A percentile compares a stretch with the other conserved stretches of the same genome.
These are phyloP conservation scores for Clonostachys byssicola DNA, from an alignment of 2,329 filamentous ascomycete genomes.

Conservation along the genomic window DNA sequence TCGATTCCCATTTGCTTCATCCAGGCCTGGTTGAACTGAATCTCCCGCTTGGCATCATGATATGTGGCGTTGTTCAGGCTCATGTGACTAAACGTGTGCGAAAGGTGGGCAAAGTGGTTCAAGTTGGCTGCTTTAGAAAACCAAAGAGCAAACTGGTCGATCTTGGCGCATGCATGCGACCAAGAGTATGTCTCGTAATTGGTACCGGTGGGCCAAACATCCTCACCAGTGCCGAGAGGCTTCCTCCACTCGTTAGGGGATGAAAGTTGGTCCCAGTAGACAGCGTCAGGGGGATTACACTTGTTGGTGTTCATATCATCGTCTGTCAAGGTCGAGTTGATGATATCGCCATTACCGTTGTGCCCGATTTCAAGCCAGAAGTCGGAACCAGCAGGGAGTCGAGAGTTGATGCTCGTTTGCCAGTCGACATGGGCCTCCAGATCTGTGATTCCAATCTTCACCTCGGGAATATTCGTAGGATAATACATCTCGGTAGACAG, in stretches of 20 bases:
- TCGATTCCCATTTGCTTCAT: conserved; percentile 46
- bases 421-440: conserved; percentile 40
- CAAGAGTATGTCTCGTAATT: conserved; percentile 46
- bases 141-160: conserved; percentile 49
- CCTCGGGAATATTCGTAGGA: conserved; percentile 37
- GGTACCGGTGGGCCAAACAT: conserved; percentile 37
- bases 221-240: conserved; percentile 42
- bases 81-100: conserved; percentile 58
- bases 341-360: conserved; percentile 43
- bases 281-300: conserved; percentile 33
- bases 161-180: conserved; percentile 38
- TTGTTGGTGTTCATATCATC: conserved; percentile 28
- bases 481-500: conserved; percentile 44
- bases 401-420: conserved; percentile 32
- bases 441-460: conserved; percentile 42
- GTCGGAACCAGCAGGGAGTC: conserved; percentile 43
- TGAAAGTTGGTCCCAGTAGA: conserved; percentile 37
- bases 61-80: conserved; percentile 58
- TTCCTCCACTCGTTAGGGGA: conserved; percentile 39
- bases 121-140: conserved; percentile 41
- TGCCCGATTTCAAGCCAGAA: conserved; percentile 51
- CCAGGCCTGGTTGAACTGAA: conserved; percentile 58
- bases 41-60: conserved; percentile 49
- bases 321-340: conserved; percentile 50
- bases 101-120: conserved; percentile 52